Evolutionary conservation across 1,284 basidiomycete species (phyloP).

Genomic region (Ustilago sp.): DNA sequence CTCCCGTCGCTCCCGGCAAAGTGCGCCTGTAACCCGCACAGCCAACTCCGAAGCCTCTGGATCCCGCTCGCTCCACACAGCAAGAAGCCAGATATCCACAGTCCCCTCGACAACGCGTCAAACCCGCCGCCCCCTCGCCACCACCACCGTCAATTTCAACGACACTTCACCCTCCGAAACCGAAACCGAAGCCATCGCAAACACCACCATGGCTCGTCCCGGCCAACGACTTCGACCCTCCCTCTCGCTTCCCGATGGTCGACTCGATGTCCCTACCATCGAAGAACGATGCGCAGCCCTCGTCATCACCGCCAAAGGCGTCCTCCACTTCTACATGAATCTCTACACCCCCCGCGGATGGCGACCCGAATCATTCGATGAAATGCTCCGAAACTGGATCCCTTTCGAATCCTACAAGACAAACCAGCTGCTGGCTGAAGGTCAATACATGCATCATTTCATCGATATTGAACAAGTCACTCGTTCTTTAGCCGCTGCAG

Average conservation of each 20-base stretch:
- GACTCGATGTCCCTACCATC: constrained; percentile 47
- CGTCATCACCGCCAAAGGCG: constrained; percentile 48
- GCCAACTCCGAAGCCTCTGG: constrained; percentile 10
- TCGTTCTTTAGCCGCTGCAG: constrained; percentile 27
- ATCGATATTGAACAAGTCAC: constrained; percentile 51
- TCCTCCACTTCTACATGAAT: constrained; percentile 51
- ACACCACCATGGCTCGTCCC: constrained; percentile 37
- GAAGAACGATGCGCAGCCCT: constrained; percentile 53
- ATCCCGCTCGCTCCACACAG: constrained; percentile 25
- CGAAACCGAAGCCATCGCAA: constrained; percentile 2
- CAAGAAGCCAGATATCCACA: constrained; percentile 18
- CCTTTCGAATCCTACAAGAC: constrained; percentile 57
- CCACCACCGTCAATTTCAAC: background rate
- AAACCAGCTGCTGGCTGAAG: constrained; percentile 53
- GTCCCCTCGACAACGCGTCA: constrained; percentile 10
- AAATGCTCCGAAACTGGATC: constrained; percentile 53
- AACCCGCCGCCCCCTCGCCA: constrained; percentile 2
- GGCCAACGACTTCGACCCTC: constrained; percentile 48
- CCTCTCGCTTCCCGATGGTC: constrained; percentile 34
- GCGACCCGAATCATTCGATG: constrained; percentile 44
- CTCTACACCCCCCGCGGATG: constrained; percentile 37
- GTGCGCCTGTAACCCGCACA: constrained; percentile 18
- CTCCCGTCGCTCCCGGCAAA: constrained; percentile 17
- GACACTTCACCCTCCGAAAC: constrained; percentile 8
- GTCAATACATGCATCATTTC: constrained; percentile 56